phyloP scores from a whole-genome alignment of 345 rosid genomes.

The Pugionium cornutum region DNA sequence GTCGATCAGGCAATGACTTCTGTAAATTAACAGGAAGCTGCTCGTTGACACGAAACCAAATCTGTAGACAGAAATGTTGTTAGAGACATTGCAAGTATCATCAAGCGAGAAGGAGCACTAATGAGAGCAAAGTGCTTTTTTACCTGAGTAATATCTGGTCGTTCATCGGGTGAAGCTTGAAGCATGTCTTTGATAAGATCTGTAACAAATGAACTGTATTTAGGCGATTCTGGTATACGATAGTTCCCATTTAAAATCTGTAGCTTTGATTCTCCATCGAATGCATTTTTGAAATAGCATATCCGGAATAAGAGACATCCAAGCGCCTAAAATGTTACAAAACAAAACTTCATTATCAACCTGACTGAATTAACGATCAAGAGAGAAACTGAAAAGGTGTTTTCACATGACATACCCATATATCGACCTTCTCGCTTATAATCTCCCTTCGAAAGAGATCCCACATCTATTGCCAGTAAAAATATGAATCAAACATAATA shows the following conservation, averaged over 20 bases:
- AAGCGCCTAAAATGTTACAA: conserved; percentile 65
- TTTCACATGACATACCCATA: conserved; percentile 73
- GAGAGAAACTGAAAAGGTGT: conserved; percentile 4
- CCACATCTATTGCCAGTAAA: conserved; percentile 79
- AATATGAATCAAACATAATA: conserved; percentile 36
- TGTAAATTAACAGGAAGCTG: conserved; percentile 69
- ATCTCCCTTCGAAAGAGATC: conserved; percentile 86
- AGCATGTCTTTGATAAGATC: conserved; percentile 87
- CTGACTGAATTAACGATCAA: not conserved
- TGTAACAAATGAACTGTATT: conserved; percentile 61
- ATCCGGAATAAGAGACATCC: conserved; percentile 96
- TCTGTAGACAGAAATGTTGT: conserved; percentile 63
- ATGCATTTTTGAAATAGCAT: conserved; percentile 90
- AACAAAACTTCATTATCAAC: conserved; percentile 26
- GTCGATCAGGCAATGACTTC: conserved; percentile 83
- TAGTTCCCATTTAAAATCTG: conserved; percentile 94
- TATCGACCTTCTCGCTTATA: conserved; percentile 93
- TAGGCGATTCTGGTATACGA: conserved; percentile 82
- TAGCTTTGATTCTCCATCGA: conserved; percentile 97
- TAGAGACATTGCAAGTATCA: conserved; percentile 59
- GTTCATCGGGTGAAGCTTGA: conserved; percentile 83
- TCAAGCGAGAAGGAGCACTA: conserved; percentile 56
- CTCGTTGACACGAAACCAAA: conserved; percentile 97
- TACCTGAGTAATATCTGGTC: conserved; percentile 98
- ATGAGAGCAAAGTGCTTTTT: conserved; percentile 70